Conservation (phyloP, 805 yeast genomes). For the Sporopachydermia lactativora region DNA sequence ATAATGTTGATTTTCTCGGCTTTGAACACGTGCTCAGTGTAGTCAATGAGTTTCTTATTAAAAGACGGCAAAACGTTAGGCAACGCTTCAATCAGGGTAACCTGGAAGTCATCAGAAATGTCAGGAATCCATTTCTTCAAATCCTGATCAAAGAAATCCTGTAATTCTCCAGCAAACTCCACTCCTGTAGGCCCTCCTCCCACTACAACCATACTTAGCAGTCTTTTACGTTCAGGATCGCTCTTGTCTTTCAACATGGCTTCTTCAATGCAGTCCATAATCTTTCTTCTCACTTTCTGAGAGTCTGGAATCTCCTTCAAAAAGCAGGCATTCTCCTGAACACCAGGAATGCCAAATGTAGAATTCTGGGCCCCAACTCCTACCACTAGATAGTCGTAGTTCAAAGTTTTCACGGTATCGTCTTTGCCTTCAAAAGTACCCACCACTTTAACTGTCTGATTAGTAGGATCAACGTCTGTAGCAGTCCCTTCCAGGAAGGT, state of each 20-base stretch:
- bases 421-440: slow-evolving; percentile 19
- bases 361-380: slow-evolving; percentile 95
- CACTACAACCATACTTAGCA: slow-evolving; percentile 79
- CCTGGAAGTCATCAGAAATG: slow-evolving; percentile 67
- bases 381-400: slow-evolving; percentile 73
- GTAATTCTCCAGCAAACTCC: slow-evolving; percentile 92
- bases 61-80: slow-evolving; percentile 66
- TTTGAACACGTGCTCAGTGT: slow-evolving; percentile 48
- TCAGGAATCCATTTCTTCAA: slow-evolving; percentile 80
- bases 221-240: slow-evolving; percentile 69
- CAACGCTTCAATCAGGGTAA: slow-evolving; percentile 78
- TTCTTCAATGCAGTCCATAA: slow-evolving; percentile 81
- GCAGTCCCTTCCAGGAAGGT: slow-evolving; percentile 86
- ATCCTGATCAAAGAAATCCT: slow-evolving; percentile 89
- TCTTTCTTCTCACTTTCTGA: slow-evolving; percentile 62
- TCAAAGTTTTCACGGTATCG: slow-evolving; percentile 26
- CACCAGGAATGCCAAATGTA: slow-evolving; percentile 93
- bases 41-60: slow-evolving; percentile 48
- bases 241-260: slow-evolving; percentile 67
- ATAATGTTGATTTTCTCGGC: slow-evolving; percentile 57
- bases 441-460: slow-evolving; percentile 37
- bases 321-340: slow-evolving; percentile 70
- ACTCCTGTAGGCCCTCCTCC: slow-evolving; percentile 99
- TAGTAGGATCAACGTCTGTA: slow-evolving; percentile 53
- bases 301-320: slow-evolving; percentile 87